Conservation (phyloP, 2,329 filamentous ascomycete genomes). For the Nigrograna mackinnonii region DNA sequence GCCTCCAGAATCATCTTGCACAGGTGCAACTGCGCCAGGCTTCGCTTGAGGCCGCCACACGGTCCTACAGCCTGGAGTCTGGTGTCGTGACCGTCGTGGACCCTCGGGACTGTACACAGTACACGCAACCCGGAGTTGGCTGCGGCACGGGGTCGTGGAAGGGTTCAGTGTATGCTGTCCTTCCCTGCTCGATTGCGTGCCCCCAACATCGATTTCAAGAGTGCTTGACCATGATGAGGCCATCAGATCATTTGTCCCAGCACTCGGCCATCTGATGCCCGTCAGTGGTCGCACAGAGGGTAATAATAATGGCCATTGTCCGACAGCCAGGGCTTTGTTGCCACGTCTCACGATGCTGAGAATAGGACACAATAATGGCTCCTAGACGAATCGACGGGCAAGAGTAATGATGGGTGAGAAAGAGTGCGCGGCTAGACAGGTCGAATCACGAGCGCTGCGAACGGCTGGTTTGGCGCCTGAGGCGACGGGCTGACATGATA, state of each 20-base stretch:
- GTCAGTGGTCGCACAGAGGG: slow-evolving; percentile 30
- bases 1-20: slow-evolving; percentile 15
- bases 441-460: slow-evolving; percentile 33
- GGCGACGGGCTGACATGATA: slow-evolving; percentile 23
- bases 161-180: slow-evolving; percentile 19
- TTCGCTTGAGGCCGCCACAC: slow-evolving; percentile 31
- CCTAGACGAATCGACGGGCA: slow-evolving; percentile 10
- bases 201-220: slow-evolving; percentile 9
- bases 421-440: slow-evolving; percentile 20
- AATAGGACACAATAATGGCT: slow-evolving; percentile 8
- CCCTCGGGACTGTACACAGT: slow-evolving; percentile 1
- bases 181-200: slow-evolving; percentile 14
- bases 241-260: slow-evolving; percentile 10
- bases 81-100: slow-evolving; percentile 10
- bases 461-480: slow-evolving; percentile 39
- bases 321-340: slow-evolving; percentile 14
- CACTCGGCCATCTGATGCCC: slow-evolving; percentile 22
- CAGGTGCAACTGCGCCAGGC: slow-evolving; percentile 26
- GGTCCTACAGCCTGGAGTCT: slow-evolving; percentile 16
- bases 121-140: not conserved
- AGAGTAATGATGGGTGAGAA: slow-evolving; percentile 5
- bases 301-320: slow-evolving; percentile 17
- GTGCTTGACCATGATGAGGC: slow-evolving; percentile 18
- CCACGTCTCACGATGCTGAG: slow-evolving; percentile 28
- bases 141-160: slow-evolving; percentile 9